Evolutionary conservation across 129 eudicot species (phyloP), one percentile per base, ranked within the genome.

Genomic region (Lactuca sativa): DNA sequence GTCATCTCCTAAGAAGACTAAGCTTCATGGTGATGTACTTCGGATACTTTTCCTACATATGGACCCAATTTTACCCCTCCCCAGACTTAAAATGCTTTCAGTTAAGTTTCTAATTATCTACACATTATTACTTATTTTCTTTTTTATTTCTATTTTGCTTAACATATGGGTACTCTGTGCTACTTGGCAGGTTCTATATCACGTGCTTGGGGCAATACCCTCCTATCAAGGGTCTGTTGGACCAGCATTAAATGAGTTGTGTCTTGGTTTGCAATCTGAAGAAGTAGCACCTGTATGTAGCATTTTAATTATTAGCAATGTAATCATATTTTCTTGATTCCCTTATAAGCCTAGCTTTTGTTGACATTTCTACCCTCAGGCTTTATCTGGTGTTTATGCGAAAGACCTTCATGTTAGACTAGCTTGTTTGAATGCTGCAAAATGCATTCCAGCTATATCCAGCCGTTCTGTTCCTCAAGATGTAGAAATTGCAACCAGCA

Each of bases 351-450:
- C 33, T 54, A 32, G 64, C 41, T 66, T 15, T 69, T 25, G 25
- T 64, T 58, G 63, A 48, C 52, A 64, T 34, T 47, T 43, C 7
- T 61, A 47, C 43, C 30, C 69, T 30, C 83, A 95, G 99, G 99
- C 99, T 62, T 77, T 95, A 52, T 79, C 68, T 74, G 99, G 99
- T 57, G 77, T 95, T 61, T 95, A 95, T 95, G 99, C 99, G 8
- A 95, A 95, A 88, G 99, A 86, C 43, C 72, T 84, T 64, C 97
- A 87, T 84, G 99, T 95, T 21, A 83, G 99, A 80, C 67, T 90
- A 84, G 96, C 97, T 52, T 95, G 99, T 86, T 86, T 93, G 55
- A 90, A 85, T 82, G 99, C 97, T 70, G 86, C 82, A 25, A 95
- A 90, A 68, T 95, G 97, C 84, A 90, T 90, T 77, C 99, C 99